These are phyloP conservation scores for Leishmania lainsoni DNA, from an alignment of 208 protist genomes.

Conservation along the genomic window DNA sequence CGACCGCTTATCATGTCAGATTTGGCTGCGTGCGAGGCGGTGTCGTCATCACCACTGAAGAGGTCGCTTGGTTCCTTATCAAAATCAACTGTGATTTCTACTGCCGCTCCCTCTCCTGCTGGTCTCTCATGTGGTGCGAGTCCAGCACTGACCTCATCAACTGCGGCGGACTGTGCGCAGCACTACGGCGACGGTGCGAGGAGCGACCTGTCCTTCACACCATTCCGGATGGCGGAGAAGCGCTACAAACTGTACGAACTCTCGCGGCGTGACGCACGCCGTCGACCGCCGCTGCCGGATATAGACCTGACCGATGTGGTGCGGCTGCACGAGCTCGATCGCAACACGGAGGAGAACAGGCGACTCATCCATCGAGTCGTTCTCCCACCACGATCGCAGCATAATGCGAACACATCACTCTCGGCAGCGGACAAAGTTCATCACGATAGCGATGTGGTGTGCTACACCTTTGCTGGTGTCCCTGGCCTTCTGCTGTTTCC, in stretches of 20 bases:
- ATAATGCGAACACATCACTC: not conserved
- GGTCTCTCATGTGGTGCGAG: not conserved
- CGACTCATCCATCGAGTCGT: constrained; percentile 39
- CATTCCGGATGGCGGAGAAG: constrained; percentile 62
- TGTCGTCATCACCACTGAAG: not conserved
- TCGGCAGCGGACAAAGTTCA: not conserved
- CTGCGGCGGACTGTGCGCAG: constrained; percentile 6
- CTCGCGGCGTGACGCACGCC: constrained; percentile 44
- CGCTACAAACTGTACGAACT: constrained; percentile 75
- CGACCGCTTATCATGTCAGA: not conserved
- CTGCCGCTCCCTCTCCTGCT: not conserved
- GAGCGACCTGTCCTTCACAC: constrained; percentile 33
- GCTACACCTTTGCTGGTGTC: constrained; percentile 74
- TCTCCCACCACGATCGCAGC: not conserved
- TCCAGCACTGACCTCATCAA: not conserved
- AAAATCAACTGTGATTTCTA: not conserved
- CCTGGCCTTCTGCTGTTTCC: constrained; percentile 79
- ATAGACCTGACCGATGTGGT: constrained; percentile 68
- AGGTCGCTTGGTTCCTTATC: not conserved
- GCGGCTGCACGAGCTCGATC: constrained; percentile 45
- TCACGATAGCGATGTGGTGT: constrained; percentile 21
- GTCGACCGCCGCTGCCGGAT: constrained; percentile 29
- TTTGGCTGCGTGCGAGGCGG: not conserved
- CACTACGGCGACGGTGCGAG: constrained; percentile 14
- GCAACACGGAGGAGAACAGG: constrained; percentile 61